These are phyloP conservation scores for Penicillium sp. DNA, from an alignment of 2,329 filamentous ascomycete genomes.

Conservation along the genomic window DNA sequence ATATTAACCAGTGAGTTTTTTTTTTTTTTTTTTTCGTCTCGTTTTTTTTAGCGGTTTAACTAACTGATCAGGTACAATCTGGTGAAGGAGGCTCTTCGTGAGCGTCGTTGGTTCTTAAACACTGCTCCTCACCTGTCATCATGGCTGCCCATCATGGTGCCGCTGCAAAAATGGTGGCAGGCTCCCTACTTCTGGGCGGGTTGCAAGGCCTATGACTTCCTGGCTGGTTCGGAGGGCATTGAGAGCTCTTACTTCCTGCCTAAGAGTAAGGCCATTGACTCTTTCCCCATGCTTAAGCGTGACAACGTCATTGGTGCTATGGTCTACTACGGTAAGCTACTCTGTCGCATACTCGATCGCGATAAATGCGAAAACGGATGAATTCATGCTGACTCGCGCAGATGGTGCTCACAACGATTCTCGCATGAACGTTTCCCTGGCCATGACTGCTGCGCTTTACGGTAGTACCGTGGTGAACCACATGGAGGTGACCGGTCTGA, in stretches of 20 bases:
- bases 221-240: slow-evolving; percentile 84
- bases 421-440: slow-evolving; percentile 86
- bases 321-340: slow-evolving; percentile 73
- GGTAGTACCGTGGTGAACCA: slow-evolving; percentile 83
- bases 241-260: slow-evolving; percentile 89
- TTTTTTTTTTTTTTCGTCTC: too few relatives aligned
- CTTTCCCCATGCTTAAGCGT: slow-evolving; percentile 86
- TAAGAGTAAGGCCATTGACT: slow-evolving; percentile 81
- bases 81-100: slow-evolving; percentile 79
- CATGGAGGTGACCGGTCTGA: slow-evolving; percentile 75
- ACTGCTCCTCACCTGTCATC: slow-evolving; percentile 80
- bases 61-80: slow-evolving; percentile 69
- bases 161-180: slow-evolving; percentile 82
- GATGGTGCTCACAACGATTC: slow-evolving; percentile 92
- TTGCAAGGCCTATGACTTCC: slow-evolving; percentile 80
- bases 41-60: too few relatives aligned
- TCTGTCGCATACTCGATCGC: background rate
- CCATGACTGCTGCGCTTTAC: slow-evolving; percentile 87
- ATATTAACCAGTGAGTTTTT: slow-evolving; percentile 72
- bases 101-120: slow-evolving; percentile 81
- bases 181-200: slow-evolving; percentile 73
- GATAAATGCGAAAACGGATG: background rate
- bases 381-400: slow-evolving; percentile 32
- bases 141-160: slow-evolving; percentile 83
- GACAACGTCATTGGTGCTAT: slow-evolving; percentile 78